These are phyloP conservation scores for Camellia lanceoleosa DNA, from an alignment of 148 eudicot genomes.

Conservation along the genomic window DNA sequence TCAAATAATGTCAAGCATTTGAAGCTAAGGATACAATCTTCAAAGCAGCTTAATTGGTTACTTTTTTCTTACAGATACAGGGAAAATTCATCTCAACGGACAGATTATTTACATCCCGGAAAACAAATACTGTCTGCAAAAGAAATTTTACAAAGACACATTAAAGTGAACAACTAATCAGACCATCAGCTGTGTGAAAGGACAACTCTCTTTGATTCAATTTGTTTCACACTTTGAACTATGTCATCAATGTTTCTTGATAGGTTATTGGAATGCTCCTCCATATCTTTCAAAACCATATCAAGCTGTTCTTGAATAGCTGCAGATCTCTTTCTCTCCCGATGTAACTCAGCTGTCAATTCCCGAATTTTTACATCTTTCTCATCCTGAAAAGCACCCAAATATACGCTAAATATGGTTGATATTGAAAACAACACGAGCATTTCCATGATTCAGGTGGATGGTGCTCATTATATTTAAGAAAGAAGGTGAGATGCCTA, in stretches of 20 bases:
- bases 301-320: conserved; percentile 40
- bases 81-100: neutral
- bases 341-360: conserved; percentile 38
- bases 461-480: too few species aligned
- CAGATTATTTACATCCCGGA: neutral
- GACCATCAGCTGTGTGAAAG: neutral
- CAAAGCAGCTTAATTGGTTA: neutral
- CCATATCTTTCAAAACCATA: conserved; percentile 41
- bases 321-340: conserved; percentile 37
- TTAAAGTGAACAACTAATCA: neutral
- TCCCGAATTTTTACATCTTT: conserved; percentile 41
- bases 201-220: conserved; percentile 17
- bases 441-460: too few species aligned
- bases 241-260: conserved; percentile 31
- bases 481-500: too few species aligned
- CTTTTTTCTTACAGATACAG: neutral
- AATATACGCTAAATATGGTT: neutral
- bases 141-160: neutral
- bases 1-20: neutral
- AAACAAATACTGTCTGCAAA: neutral
- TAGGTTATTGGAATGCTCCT: conserved; percentile 35
- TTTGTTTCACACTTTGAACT: conserved; percentile 16
- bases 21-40: neutral
- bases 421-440: neutral
- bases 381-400: conserved; percentile 31